These are phyloP conservation scores for Podaxis sp. DNA, from an alignment of 768 basidiomycete genomes.

Conservation along the genomic window DNA sequence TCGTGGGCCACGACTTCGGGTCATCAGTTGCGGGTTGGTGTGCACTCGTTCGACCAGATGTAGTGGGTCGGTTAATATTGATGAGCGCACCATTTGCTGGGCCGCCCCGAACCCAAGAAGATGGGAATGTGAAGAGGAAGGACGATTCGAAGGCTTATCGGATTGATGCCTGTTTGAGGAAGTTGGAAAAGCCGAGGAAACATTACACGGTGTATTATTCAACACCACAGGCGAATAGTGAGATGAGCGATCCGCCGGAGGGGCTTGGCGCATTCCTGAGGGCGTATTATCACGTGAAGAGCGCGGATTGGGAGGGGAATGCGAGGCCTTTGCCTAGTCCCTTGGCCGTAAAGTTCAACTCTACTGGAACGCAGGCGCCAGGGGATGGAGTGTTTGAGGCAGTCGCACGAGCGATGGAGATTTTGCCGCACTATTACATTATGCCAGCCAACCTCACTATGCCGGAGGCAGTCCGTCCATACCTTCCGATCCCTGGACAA, in stretches of 20 bases:
- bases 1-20: slow-evolving; percentile 65
- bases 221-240: slow-evolving; percentile 42
- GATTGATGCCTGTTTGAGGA: slow-evolving; percentile 30
- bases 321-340: slow-evolving; percentile 30
- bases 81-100: slow-evolving; percentile 62
- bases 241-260: slow-evolving; percentile 43
- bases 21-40: slow-evolving; percentile 53
- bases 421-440: slow-evolving; percentile 59
- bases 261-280: slow-evolving; percentile 51
- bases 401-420: slow-evolving; percentile 8
- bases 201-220: slow-evolving; percentile 57
- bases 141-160: slow-evolving; percentile 18
- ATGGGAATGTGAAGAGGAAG: slow-evolving; percentile 10
- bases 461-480: slow-evolving; percentile 43
- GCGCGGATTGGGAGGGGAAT: slow-evolving; percentile 51
- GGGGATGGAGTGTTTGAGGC: neutral
- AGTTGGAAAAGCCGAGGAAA: slow-evolving; percentile 51
- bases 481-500: slow-evolving; percentile 32
- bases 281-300: slow-evolving; percentile 59
- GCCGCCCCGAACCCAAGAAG: slow-evolving; percentile 30
- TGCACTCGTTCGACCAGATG: slow-evolving; percentile 52
- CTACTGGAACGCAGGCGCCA: neutral
- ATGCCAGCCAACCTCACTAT: slow-evolving; percentile 57
- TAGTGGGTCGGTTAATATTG: slow-evolving; percentile 55
- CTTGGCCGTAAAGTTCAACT: neutral